A percentile compares a stretch with the other conserved stretches of the same genome.
Evolutionary conservation across 768 basidiomycete genomes (phyloP).

Genomic region (Mycena crocata): DNA sequence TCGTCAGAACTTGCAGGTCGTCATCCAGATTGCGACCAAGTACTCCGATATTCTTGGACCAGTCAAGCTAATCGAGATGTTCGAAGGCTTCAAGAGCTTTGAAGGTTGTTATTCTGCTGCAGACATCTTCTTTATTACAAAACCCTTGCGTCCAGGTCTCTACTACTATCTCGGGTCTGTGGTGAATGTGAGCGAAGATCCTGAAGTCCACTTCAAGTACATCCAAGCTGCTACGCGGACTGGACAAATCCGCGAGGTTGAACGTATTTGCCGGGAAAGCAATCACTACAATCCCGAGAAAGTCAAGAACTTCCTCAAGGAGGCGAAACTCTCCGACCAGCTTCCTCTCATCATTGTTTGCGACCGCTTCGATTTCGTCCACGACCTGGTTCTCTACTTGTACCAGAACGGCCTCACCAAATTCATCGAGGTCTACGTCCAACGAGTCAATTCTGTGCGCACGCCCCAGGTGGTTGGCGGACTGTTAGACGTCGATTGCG

Average conservation of each 20-base stretch:
- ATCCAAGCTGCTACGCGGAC: slow-evolving; percentile 99
- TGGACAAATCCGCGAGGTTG: slow-evolving; percentile 98
- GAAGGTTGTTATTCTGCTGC: slow-evolving; percentile 70
- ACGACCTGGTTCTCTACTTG: slow-evolving; percentile 97
- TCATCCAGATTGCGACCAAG: slow-evolving; percentile 97
- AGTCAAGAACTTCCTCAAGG: slow-evolving; percentile 99
- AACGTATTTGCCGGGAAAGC: slow-evolving; percentile 97
- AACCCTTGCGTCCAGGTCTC: slow-evolving; percentile 63
- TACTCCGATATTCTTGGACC: slow-evolving; percentile 98
- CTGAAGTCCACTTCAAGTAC: slow-evolving; percentile 99
- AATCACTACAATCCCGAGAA: slow-evolving; percentile 99
- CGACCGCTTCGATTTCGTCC: slow-evolving; percentile 99
- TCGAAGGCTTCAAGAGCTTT: slow-evolving; percentile 96
- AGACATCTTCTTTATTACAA: too few relatives aligned
- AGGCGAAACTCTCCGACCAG: slow-evolving; percentile 96
- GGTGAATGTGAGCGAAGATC: slow-evolving; percentile 95
- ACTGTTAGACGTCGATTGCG: slow-evolving; percentile 96
- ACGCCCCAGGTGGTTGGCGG: slow-evolving; percentile 98
- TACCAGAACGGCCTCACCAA: slow-evolving; percentile 97
- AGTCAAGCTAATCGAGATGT: slow-evolving; percentile 98
- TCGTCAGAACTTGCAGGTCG: slow-evolving; percentile 95
- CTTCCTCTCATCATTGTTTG: slow-evolving; percentile 99
- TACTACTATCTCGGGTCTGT: slow-evolving; percentile 99
- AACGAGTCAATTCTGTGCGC: slow-evolving; percentile 95
- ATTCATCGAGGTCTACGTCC: slow-evolving; percentile 99